Conservation (phyloP, 192 early-diverging fungal species). For the Gamsiella multidivaricata region DNA sequence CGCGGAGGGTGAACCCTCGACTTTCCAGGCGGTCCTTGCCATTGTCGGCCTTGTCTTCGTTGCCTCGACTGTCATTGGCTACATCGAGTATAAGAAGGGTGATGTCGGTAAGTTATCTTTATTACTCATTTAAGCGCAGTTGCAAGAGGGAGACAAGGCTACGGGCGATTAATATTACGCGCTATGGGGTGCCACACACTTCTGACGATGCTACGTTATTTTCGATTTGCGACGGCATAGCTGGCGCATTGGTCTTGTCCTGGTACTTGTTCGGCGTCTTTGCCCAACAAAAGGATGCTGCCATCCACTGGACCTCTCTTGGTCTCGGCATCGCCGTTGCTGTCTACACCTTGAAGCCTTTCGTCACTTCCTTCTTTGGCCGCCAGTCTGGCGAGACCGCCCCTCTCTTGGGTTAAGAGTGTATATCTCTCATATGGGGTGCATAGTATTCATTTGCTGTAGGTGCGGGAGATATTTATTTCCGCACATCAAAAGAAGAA, state of each 20-base stretch:
- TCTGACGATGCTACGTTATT: neutral
- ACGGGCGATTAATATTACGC: too few relatives aligned
- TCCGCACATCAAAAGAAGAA: too few relatives aligned
- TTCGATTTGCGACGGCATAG: conserved; percentile 7
- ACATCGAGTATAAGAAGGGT: conserved; percentile 68
- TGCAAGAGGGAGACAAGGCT: too few relatives aligned
- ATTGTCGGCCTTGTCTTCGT: conserved; percentile 65
- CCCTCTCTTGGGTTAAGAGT: conserved; percentile 64
- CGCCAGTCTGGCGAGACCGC: conserved; percentile 54
- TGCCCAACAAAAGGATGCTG: conserved; percentile 54
- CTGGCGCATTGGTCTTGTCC: conserved; percentile 72
- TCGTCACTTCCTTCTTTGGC: conserved; percentile 48
- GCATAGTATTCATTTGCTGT: too few relatives aligned
- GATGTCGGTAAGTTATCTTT: conserved; percentile 59
- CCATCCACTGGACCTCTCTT: conserved; percentile 63
- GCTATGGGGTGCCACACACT: neutral
- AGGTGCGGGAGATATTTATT: too few relatives aligned
- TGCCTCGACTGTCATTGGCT: conserved; percentile 65
- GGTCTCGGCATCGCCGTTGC: conserved; percentile 55
- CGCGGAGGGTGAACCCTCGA: conserved; percentile 55
- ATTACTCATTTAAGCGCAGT: neutral
- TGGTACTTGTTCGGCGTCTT: conserved; percentile 65
- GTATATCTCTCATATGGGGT: neutral
- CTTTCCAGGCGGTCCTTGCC: conserved; percentile 59
- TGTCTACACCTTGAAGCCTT: conserved; percentile 57